Base-by-base conservation (phyloP, 305 asterid species). In the Fraxinus baroniana region DNA sequence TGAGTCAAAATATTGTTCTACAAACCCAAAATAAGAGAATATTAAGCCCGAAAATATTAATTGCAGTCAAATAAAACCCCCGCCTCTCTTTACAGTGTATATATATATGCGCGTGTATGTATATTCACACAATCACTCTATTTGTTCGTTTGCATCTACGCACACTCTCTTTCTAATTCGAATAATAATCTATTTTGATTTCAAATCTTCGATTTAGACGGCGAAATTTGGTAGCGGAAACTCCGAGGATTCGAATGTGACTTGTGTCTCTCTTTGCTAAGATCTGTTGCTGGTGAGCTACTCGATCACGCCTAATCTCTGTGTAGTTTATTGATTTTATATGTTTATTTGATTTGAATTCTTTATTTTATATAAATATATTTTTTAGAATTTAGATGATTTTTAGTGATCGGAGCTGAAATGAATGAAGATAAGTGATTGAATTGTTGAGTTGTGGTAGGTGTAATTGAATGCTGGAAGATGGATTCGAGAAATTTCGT, bases 261-360 rank as follows among this genome's bases (percentile, higher is more conserved):
- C 85, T 83, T 83, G 89, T 86, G 87, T 80, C 89, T 84, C 86
- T 86, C 84, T 78, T 86, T 28, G 87, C 89, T 87, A 83, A 89
- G 95, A 93, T 93, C 97, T 90, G 90, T 89, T 85, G 86, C 87
- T 81, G 90, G 92, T 87, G 78, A 86, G 77, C 83, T 91, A 83
- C 80, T 86, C 92, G 90, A 89, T 88, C 93, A 88, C 84, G 20
- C 35, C 84, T 82, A 35, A 33, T 86, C 26, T 78, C 75, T 24
- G 74, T 76, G 30, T 80, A 76, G 60, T 24, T 73, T 62, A 80
- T 46, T 71, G 62, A 62, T 32, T 7, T 68, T 17, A 52, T 52
- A 17, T 52, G 62, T 52, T 52, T n/a, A 57, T 41, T 85, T 41
- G 30, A 5, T 81, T 75, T 35, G 13, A 37, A 4, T 60, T 49